Conservation (phyloP, 1,284 basidiomycete species). For the Cerioporus squamosus region DNA sequence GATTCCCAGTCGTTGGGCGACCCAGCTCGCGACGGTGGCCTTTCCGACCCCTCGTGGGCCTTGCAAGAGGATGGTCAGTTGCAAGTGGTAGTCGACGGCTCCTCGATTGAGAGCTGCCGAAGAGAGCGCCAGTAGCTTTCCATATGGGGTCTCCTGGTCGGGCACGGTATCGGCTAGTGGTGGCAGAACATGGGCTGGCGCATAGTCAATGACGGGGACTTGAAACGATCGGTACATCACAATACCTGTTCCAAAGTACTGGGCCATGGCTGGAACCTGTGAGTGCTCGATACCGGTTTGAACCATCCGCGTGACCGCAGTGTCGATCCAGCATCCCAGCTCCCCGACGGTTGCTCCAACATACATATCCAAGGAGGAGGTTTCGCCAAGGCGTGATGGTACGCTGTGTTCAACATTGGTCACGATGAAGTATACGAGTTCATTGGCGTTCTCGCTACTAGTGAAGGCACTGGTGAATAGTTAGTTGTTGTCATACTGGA, state of each 20-base stretch:
- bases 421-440: constrained; percentile 77
- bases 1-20: constrained; percentile 71
- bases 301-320: constrained; percentile 71
- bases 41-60: constrained; percentile 82
- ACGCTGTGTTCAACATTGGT: constrained; percentile 77
- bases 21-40: constrained; percentile 58
- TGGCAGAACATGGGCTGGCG: constrained; percentile 3
- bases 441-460: constrained; percentile 29
- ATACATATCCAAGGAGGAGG: constrained; percentile 46
- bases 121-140: constrained; percentile 52
- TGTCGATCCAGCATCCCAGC: constrained; percentile 88
- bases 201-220: not conserved
- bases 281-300: constrained; percentile 81
- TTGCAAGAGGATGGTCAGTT: constrained; percentile 72
- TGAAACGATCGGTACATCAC: not conserved
- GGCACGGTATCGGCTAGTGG: constrained; percentile 31
- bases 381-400: constrained; percentile 38
- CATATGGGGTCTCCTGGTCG: constrained; percentile 35
- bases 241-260: constrained; percentile 59
- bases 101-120: constrained; percentile 60
- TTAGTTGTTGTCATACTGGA: not conserved
- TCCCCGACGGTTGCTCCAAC: constrained; percentile 62
- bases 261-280: constrained; percentile 61
- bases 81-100: constrained; percentile 63
- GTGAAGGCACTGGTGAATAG: not conserved